Evolutionary conservation across 1,284 basidiomycete genomes (phyloP), one percentile per base, ranked within the genome.

Genomic region (Microbotryomycetes sp.): DNA sequence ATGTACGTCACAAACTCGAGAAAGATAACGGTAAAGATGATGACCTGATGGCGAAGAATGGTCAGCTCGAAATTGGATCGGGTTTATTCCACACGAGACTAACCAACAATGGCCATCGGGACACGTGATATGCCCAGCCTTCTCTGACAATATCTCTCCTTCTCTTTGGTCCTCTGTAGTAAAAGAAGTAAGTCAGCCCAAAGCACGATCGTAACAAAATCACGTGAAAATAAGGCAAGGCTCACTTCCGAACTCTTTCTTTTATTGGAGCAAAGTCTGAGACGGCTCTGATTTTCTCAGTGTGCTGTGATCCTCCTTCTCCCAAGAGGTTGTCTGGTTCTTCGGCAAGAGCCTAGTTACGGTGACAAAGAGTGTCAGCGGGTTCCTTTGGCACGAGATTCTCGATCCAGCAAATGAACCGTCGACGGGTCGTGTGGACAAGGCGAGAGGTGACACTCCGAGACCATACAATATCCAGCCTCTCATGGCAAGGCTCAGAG

Each of bases 211-310:
- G 6, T 15, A 2, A 32, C 19, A 19, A 30, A n/a, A 36, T 26
- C 12, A 26, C 28, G 15, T 25, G 49, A 4, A 4, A 49, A 16
- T 42, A n/a, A 22, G 22, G 28, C 32, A 47, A 16, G 55, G 75
- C 74, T 58, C 66, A 86, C 87, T 79, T 83, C 74, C 82, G 84
- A 30, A 94, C 85, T 71, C 81, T 85, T 67, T 89, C 77, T 74
- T 93, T 89, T 22, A 97, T 84, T 0, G 92, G 92, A 1, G 92
- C 92, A 74, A 94, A 97, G 76, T 96, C 92, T 12, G 87, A 90
- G 49, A 93, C 79, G 0, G 92, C 91, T 56, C 88, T 86, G 16
- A 96, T 84, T 77, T 90, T 92, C 72, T 86, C 81, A 30, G 84
- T 79, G 32, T 81, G 78, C 22, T 49, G 53, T 45, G 57, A 57